Percentiles rank a stretch among this genome's conserved stretches.
phyloP scores from a whole-genome alignment of 208 protist species.

The Trypanosomatidae sp. region DNA sequence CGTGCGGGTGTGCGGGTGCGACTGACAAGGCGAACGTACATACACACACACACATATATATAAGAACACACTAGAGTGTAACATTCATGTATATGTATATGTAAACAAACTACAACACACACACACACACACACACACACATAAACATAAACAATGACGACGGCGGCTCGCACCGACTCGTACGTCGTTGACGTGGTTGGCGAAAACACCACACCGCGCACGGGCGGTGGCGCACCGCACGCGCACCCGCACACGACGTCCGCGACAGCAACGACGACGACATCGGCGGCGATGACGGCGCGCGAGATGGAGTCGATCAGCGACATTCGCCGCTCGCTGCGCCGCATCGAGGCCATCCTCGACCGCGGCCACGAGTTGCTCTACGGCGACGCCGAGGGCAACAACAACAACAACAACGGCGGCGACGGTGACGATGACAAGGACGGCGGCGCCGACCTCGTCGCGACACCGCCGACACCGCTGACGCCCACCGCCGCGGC shows the following conservation, averaged over 20 bases:
- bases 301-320: slow-evolving; percentile 7
- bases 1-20: too few relatives aligned
- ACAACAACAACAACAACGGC: neutral
- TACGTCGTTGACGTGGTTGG: too few relatives aligned
- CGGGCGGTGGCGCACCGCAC: neutral
- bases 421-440: neutral
- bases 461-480: neutral
- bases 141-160: too few relatives aligned
- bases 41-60: too few relatives aligned
- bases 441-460: neutral
- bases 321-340: slow-evolving; percentile 28
- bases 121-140: too few relatives aligned
- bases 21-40: too few relatives aligned
- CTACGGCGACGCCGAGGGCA: slow-evolving; percentile 17
- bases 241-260: neutral
- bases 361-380: slow-evolving; percentile 29
- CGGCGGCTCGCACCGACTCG: too few relatives aligned
- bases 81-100: too few relatives aligned
- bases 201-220: too few relatives aligned
- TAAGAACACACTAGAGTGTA: too few relatives aligned
- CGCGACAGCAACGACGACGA: neutral
- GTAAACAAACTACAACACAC: too few relatives aligned
- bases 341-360: slow-evolving; percentile 37
- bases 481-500: slow-evolving; percentile 6
- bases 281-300: neutral